Percentiles rank a stretch among this genome's conserved stretches.
These are phyloP conservation scores for Hanseniaspora taiwanica DNA, from an alignment of 805 yeast species.

Conservation along the genomic window DNA sequence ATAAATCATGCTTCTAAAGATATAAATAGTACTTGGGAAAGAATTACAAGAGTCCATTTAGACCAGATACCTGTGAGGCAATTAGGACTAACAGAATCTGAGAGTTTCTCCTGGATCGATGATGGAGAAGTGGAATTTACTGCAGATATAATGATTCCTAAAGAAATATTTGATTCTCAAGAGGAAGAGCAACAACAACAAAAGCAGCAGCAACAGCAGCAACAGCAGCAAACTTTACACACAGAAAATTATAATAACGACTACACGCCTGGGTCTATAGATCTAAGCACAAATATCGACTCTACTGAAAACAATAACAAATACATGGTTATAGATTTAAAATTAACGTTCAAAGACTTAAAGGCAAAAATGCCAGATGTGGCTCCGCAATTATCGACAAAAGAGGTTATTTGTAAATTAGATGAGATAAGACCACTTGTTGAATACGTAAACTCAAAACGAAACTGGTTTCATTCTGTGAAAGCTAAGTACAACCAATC, in stretches of 20 bases:
- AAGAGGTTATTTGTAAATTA: slow-evolving; percentile 42
- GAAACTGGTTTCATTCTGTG: slow-evolving; percentile 13
- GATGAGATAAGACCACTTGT: slow-evolving; percentile 50
- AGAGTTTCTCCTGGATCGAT: slow-evolving; percentile 55
- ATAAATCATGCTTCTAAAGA: slow-evolving; percentile 27
- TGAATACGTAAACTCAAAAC: slow-evolving; percentile 42
- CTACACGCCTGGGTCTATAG: too few species aligned
- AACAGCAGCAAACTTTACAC: slow-evolving; percentile 8
- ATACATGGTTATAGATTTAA: slow-evolving; percentile 57
- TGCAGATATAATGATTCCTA: slow-evolving; percentile 64
- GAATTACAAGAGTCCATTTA: slow-evolving; percentile 33
- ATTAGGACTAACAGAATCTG: slow-evolving; percentile 22
- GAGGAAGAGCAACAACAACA: slow-evolving; percentile 4
- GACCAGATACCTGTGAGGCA: slow-evolving; percentile 28
- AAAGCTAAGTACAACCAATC: slow-evolving; percentile 8
- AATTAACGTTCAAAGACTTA: slow-evolving; percentile 48
- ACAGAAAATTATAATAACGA: slow-evolving; percentile 6
- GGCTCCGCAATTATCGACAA: slow-evolving; percentile 38
- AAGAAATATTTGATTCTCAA: slow-evolving; percentile 19
- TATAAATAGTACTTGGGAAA: slow-evolving; percentile 31
- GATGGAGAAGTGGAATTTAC: slow-evolving; percentile 57
- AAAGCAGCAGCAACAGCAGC: slow-evolving; percentile 2
- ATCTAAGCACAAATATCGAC: too few species aligned
- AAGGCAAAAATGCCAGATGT: slow-evolving; percentile 40
- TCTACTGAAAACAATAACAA: too few species aligned